Base-by-base conservation (phyloP, 1,139 yeast genomes). In the Hyphopichia pseudoburtonii region DNA sequence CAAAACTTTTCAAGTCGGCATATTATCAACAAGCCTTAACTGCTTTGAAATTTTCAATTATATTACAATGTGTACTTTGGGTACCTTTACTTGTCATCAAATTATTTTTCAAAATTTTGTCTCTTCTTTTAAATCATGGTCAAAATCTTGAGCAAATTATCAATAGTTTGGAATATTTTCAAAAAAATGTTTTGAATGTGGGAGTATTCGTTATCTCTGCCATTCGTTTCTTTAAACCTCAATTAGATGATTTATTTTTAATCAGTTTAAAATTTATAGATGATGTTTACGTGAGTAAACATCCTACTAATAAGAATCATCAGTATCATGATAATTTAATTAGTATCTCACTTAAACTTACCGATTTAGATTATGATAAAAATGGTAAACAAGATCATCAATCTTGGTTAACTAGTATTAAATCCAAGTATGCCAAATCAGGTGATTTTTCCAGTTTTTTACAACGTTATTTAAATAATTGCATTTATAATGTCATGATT, bases 121-220 rank as follows among this genome's bases (percentile, higher is more conserved):
- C 34, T 3, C 25, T 33, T 5, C 12, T 33, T 5, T 18, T 33
- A 4, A 17, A 23, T 3, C 36, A 33, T 17, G n/a, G 44, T 42
- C 29, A 36, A 37, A 33, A 46, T 17, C 44, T 52, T 23, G 42
- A 50, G 29, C 29, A 41, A 14, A 30, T 47, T 23, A 32, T 60
- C 15, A 51, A 47, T 18, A 42, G 51, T 19, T 41, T 70, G 32
- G 44, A 48, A 28, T 66, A 60, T 43, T 50, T 70, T 44, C 69
- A 67, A 41, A 52, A 57, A 37, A 54, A 63, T 28, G 63, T 70
- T 27, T 56, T 73, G 39, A 66, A 75, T 46, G 45, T 74, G 30
- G 67, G 70, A n/a, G 69, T 70, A 5, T 61, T 76, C 40, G 42
- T 69, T 34, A 61, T 71, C 12, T 56, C 73, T 7, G 61, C 70